Evolutionary conservation across 352 stramenopile species (phyloP).

Genomic region (Phytophthora syringae): DNA sequence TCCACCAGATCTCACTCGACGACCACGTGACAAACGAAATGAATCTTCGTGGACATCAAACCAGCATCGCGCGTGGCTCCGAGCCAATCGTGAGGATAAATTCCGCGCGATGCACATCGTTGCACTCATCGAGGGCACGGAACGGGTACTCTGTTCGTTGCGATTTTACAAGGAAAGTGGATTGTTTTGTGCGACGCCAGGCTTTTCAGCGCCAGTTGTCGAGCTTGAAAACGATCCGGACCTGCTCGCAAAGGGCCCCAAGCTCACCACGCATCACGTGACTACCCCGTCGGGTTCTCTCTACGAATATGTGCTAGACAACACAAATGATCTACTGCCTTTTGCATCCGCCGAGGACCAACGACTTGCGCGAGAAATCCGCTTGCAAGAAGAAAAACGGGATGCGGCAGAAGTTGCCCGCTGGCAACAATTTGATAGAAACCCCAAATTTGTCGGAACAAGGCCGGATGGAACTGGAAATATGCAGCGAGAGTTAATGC

Average conservation of each 20-base stretch:
- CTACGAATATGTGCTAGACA: constrained; percentile 72
- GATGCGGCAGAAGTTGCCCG: constrained; percentile 33
- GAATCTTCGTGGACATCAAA: constrained; percentile 38
- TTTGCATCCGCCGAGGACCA: constrained; percentile 45
- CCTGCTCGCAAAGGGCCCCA: constrained; percentile 37
- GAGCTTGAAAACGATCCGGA: constrained; percentile 46
- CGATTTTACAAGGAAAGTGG: constrained; percentile 57
- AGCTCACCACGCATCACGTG: constrained; percentile 59
- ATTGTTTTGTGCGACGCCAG: constrained; percentile 60
- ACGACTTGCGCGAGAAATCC: constrained; percentile 48
- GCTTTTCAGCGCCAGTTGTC: constrained; percentile 54
- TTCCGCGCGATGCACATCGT: constrained; percentile 75
- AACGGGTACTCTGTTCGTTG: constrained; percentile 56
- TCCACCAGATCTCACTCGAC: constrained; percentile 27
- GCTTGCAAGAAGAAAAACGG: constrained; percentile 49
- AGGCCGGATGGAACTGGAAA: neutral
- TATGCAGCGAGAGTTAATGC: constrained; percentile 15
- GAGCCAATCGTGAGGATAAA: constrained; percentile 57
- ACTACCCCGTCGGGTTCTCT: constrained; percentile 33
- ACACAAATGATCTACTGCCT: constrained; percentile 58
- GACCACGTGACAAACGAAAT: constrained; percentile 26
- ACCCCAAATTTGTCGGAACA: neutral
- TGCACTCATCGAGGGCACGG: constrained; percentile 41
- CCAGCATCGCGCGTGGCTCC: constrained; percentile 40
- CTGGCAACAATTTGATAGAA: constrained; percentile 37